phyloP scores from a whole-genome alignment of 1,284 basidiomycete genomes.

The Austroboletus olivaceoglutinosus region DNA sequence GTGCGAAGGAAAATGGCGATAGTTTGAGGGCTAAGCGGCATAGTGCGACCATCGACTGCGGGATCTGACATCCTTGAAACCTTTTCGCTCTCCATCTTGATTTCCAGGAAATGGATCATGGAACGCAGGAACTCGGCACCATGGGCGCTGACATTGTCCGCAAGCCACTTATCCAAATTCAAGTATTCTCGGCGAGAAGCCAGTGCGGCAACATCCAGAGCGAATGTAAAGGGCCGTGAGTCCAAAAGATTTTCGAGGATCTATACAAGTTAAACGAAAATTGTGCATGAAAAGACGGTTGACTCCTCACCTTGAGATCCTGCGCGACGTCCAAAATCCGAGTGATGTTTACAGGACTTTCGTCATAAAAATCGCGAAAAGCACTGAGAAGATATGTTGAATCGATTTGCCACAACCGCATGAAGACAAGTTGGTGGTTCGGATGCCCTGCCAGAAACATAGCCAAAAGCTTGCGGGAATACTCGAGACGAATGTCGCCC shows the following conservation, averaged over 20 bases:
- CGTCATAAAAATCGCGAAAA: constrained; percentile 89
- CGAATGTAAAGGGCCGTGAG: constrained; percentile 83
- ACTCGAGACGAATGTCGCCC: constrained; percentile 83
- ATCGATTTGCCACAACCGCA: constrained; percentile 92
- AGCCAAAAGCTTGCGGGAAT: constrained; percentile 81
- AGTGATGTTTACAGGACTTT: constrained; percentile 91
- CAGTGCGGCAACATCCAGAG: constrained; percentile 89
- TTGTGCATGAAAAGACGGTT: not conserved
- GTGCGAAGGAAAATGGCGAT: constrained; percentile 91
- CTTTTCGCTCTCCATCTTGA: constrained; percentile 91
- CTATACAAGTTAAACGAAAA: constrained; percentile 46
- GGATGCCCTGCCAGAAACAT: constrained; percentile 94
- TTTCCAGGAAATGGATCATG: constrained; percentile 83
- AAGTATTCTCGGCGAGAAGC: constrained; percentile 92
- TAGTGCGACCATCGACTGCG: constrained; percentile 73
- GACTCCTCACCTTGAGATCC: constrained; percentile 85
- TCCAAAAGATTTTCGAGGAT: constrained; percentile 89
- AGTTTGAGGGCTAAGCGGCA: constrained; percentile 80
- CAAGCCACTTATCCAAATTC: constrained; percentile 95
- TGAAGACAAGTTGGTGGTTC: constrained; percentile 94
- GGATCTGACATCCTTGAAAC: constrained; percentile 76
- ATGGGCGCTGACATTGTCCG: constrained; percentile 79
- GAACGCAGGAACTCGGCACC: constrained; percentile 86
- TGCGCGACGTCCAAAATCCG: constrained; percentile 94
- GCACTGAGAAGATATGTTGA: constrained; percentile 82